phyloP scores from a whole-genome alignment of 2,329 filamentous ascomycete species.

The Penicillium sp. region DNA sequence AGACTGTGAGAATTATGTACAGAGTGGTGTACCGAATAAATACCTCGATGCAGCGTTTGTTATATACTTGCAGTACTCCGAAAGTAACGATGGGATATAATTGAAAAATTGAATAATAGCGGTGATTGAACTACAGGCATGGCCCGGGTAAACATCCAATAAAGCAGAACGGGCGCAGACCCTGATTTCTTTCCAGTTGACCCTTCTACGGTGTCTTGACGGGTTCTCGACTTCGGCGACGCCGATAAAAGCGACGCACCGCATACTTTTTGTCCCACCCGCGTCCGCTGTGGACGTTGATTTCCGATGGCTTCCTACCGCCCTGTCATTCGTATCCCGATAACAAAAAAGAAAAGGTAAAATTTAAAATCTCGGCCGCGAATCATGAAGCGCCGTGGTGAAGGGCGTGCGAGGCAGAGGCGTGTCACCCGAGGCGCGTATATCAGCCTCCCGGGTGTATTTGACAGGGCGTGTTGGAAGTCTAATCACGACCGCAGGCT shows the following conservation, averaged over 20 bases:
- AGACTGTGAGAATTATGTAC: neutral
- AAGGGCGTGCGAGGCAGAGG: neutral
- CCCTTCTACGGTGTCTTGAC: too few relatives aligned
- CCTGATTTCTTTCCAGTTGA: too few relatives aligned
- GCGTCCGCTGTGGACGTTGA: neutral
- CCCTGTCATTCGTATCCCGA: neutral
- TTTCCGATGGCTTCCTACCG: neutral
- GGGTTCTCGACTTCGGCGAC: slow-evolving; percentile 1
- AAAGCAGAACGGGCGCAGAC: neutral
- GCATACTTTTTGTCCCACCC: neutral
- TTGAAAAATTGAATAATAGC: too few relatives aligned
- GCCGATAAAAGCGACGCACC: slow-evolving; percentile 1
- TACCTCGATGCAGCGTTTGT: too few relatives aligned
- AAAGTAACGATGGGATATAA: too few relatives aligned
- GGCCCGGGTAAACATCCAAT: neutral
- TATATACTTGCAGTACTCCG: too few relatives aligned
- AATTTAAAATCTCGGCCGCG: neutral
- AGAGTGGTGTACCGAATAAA: neutral
- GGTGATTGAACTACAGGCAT: too few relatives aligned
- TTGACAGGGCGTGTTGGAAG: neutral
- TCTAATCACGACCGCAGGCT: neutral
- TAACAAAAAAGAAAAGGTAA: neutral
- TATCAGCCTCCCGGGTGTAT: neutral
- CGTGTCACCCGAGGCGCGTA: neutral
- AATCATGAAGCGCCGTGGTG: neutral